Conservation (phyloP, 257 asterid genomes). For the Primulina tabacum region DNA sequence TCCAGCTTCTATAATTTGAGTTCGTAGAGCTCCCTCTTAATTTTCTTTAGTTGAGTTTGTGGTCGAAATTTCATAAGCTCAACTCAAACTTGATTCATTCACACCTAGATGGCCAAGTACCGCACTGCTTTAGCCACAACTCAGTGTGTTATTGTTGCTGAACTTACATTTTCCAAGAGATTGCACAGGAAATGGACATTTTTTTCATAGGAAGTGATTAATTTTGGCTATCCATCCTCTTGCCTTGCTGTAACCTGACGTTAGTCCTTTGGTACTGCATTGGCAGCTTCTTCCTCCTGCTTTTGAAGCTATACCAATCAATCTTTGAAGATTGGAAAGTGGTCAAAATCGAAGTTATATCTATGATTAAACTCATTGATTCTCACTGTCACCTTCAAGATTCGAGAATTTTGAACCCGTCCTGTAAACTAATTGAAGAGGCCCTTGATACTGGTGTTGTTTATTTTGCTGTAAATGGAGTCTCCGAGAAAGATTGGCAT, state of each 20-base stretch:
- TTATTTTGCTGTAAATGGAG: constrained; percentile 86
- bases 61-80: not conserved
- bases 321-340: constrained; percentile 12
- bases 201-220: not conserved
- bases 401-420: constrained; percentile 49
- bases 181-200: no score
- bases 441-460: constrained; percentile 66
- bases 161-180: not conserved
- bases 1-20: not conserved
- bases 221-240: not conserved
- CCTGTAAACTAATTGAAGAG: constrained; percentile 55
- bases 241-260: not conserved
- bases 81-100: not conserved
- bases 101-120: not conserved
- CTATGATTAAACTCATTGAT: constrained; percentile 73
- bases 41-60: not conserved
- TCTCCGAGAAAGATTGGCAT: constrained; percentile 87
- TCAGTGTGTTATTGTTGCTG: not conserved
- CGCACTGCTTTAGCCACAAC: not conserved
- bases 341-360: not conserved
- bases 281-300: constrained; percentile 4
- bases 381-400: constrained; percentile 96
- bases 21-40: not conserved
- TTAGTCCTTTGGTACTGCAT: not conserved
- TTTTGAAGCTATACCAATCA: constrained; percentile 3